phyloP scores from a whole-genome alignment of 352 stramenopile species.

The Globisporangium rhizosaccharum region DNA sequence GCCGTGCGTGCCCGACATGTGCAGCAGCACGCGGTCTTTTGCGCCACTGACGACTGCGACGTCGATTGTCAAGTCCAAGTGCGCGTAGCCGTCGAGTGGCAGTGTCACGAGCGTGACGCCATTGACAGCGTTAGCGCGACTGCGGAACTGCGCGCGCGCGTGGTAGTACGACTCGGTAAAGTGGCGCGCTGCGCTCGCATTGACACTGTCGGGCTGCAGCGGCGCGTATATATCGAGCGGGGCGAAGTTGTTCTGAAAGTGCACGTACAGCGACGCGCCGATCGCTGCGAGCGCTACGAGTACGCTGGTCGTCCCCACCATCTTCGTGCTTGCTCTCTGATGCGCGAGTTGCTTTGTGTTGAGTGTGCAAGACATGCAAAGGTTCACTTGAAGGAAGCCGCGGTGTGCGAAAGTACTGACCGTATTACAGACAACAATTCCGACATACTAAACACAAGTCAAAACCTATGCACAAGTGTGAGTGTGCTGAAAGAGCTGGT shows the following conservation, averaged over 20 bases:
- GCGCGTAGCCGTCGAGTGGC: constrained; percentile 10
- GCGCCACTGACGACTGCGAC: constrained; percentile 24
- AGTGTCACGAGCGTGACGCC: constrained; percentile 19
- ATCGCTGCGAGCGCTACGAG: constrained; percentile 6
- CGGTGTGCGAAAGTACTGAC: too few species aligned
- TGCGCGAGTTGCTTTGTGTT: too few species aligned
- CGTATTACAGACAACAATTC: too few species aligned
- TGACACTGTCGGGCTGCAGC: constrained; percentile 5
- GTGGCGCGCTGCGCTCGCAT: constrained; percentile 14
- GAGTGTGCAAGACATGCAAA: too few species aligned
- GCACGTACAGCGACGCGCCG: constrained; percentile 12
- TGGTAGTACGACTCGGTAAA: constrained; percentile 30
- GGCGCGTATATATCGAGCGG: constrained; percentile 14
- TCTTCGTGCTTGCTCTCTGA: neutral
- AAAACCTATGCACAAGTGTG: neutral
- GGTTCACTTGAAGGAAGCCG: too few species aligned
- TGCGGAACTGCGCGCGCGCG: constrained; percentile 25
- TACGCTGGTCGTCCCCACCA: neutral
- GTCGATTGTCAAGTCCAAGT: constrained; percentile 33
- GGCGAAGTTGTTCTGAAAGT: constrained; percentile 17
- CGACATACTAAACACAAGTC: too few species aligned
- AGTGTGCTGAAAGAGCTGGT: constrained; percentile 23
- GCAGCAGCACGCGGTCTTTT: constrained; percentile 19
- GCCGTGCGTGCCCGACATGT: constrained; percentile 45
- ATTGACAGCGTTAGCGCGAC: constrained; percentile 4